Evolutionary conservation across 108 stramenopile genomes (phyloP).

Genomic region (Skeletonema costatum): DNA sequence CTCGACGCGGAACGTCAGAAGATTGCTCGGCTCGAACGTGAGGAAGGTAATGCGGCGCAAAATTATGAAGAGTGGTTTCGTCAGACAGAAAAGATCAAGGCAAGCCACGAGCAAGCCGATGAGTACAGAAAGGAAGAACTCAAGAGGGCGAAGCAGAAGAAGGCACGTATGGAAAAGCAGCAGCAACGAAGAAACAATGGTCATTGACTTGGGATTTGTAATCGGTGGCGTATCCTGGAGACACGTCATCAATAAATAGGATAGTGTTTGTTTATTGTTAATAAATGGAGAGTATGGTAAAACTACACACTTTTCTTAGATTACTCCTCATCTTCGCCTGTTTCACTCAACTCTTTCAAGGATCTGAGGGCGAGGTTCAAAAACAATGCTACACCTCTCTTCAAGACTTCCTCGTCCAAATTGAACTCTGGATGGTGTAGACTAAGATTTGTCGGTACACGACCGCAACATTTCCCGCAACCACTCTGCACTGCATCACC

Average conservation of each 20-base stretch:
- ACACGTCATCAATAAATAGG: background rate
- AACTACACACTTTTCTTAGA: background rate
- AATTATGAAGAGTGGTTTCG: slow-evolving; percentile 19
- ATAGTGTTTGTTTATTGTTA: too few relatives aligned
- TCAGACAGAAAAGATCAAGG: slow-evolving; percentile 20
- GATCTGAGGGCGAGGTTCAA: slow-evolving; percentile 81
- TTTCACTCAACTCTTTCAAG: slow-evolving; percentile 34
- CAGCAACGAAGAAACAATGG: slow-evolving; percentile 10
- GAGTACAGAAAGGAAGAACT: slow-evolving; percentile 37
- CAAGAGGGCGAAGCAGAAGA: slow-evolving; percentile 32
- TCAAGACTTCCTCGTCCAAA: slow-evolving; percentile 79
- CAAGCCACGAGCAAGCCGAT: slow-evolving; percentile 10
- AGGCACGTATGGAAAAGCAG: slow-evolving; percentile 35
- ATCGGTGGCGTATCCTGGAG: background rate
- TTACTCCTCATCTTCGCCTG: background rate
- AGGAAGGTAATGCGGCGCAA: slow-evolving; percentile 16
- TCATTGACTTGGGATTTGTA: background rate
- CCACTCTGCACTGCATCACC: background rate
- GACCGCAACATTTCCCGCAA: background rate
- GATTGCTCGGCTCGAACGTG: slow-evolving; percentile 24
- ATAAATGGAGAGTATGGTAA: too few relatives aligned
- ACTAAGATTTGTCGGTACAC: slow-evolving; percentile 65
- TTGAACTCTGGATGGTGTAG: slow-evolving; percentile 89
- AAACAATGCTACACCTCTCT: slow-evolving; percentile 78
- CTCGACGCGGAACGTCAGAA: slow-evolving; percentile 21